phyloP scores from a whole-genome alignment of 176 grass and related monocot genomes.

The Phragmites australis region DNA sequence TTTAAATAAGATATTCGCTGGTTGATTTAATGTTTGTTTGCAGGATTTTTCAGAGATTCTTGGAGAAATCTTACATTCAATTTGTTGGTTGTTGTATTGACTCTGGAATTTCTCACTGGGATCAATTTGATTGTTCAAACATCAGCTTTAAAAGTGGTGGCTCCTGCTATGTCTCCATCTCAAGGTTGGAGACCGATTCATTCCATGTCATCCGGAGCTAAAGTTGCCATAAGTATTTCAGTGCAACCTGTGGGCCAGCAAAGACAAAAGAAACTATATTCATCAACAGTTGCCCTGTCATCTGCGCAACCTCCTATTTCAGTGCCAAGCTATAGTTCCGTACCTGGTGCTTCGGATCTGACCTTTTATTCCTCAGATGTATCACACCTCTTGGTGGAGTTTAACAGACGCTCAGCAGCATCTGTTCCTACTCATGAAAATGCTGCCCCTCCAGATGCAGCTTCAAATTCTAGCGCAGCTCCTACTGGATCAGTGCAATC shows the following conservation, averaged over 20 bases:
- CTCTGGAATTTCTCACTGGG: constrained; percentile 42
- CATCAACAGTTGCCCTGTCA: constrained; percentile 40
- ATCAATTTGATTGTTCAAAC: constrained; percentile 39
- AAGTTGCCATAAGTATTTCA: constrained; percentile 42
- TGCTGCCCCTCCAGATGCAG: constrained; percentile 50
- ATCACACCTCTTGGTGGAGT: constrained; percentile 34
- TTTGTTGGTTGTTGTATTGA: constrained; percentile 42
- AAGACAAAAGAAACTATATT: constrained; percentile 44
- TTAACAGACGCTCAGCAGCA: constrained; percentile 33
- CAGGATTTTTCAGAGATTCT: constrained; percentile 47
- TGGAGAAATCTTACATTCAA: constrained; percentile 27
- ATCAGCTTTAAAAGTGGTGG: constrained; percentile 41
- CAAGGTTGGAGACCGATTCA: constrained; percentile 51
- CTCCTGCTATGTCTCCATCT: constrained; percentile 49
- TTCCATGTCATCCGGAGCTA: constrained; percentile 31
- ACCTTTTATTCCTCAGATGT: constrained; percentile 44
- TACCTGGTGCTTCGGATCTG: constrained; percentile 27
- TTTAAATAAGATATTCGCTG: constrained; percentile 19
- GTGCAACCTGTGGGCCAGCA: background rate
- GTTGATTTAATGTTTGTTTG: constrained; percentile 34
- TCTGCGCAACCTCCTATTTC: constrained; percentile 40
- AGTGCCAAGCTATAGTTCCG: constrained; percentile 44
- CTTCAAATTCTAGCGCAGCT: constrained; percentile 61
- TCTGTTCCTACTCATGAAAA: constrained; percentile 47
- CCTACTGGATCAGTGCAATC: constrained; percentile 66